Conservation (phyloP, 768 basidiomycete genomes). For the Pulveroboletus sp. region DNA sequence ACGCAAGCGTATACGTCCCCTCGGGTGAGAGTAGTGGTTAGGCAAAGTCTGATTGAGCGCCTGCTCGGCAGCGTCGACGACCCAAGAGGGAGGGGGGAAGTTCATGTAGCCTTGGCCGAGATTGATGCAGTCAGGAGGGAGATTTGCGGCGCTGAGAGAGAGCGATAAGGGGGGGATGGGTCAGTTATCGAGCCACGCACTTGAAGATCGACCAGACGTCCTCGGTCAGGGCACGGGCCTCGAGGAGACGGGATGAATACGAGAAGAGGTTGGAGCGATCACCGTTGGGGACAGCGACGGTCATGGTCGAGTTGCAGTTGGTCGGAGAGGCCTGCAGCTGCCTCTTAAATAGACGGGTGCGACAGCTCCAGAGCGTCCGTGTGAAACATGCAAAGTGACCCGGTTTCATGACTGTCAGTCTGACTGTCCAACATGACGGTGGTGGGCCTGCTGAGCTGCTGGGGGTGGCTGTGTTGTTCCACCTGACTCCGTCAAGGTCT, state of each 20-base stretch:
- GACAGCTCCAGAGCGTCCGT: background rate
- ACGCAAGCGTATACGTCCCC: slow-evolving; percentile 81
- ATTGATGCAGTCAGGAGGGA: slow-evolving; percentile 91
- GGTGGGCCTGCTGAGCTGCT: too few species aligned
- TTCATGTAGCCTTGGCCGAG: slow-evolving; percentile 96
- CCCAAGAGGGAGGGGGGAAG: slow-evolving; percentile 79
- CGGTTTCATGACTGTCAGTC: background rate
- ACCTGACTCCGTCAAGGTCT: too few species aligned
- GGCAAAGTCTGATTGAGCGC: slow-evolving; percentile 58
- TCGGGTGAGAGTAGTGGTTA: slow-evolving; percentile 91
- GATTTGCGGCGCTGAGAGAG: slow-evolving; percentile 67
- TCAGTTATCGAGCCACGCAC: slow-evolving; percentile 33
- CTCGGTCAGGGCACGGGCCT: slow-evolving; percentile 71
- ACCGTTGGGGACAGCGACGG: background rate
- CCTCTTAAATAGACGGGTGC: background rate
- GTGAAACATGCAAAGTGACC: background rate
- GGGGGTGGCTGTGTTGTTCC: background rate
- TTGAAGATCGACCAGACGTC: slow-evolving; percentile 94
- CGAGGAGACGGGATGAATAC: slow-evolving; percentile 65
- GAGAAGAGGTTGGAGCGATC: slow-evolving; percentile 54
- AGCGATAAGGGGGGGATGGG: slow-evolving; percentile 4
- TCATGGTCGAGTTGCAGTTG: background rate
- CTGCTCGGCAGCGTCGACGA: slow-evolving; percentile 64
- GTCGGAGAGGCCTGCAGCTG: too few species aligned
- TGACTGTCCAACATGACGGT: too few species aligned